Evolutionary conservation across 768 basidiomycete genomes (phyloP).

Genomic region (Psilocybe cyanescens): DNA sequence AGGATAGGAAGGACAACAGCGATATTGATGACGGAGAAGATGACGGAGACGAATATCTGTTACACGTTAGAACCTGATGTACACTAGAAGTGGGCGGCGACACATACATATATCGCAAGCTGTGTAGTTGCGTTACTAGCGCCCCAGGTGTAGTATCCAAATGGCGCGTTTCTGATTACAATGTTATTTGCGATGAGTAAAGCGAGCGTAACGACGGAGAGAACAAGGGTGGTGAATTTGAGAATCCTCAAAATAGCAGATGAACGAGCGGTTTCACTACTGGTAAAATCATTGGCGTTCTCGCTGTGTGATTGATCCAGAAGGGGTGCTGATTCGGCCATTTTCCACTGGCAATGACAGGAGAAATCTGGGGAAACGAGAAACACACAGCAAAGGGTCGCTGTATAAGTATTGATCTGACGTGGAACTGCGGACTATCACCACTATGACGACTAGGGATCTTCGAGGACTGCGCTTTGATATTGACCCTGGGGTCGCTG

Average conservation of each 20-base stretch:
- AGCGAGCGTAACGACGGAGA: background rate
- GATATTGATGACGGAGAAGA: slow-evolving; percentile 4
- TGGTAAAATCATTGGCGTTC: background rate
- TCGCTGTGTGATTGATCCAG: background rate
- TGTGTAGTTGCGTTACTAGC: background rate
- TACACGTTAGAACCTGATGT: background rate
- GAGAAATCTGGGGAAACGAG: background rate
- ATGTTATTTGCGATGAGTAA: background rate
- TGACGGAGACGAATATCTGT: background rate
- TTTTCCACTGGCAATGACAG: background rate
- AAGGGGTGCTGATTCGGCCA: slow-evolving; percentile 17
- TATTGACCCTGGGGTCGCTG: background rate
- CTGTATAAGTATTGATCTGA: background rate
- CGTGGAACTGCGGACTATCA: background rate
- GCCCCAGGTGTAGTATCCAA: background rate
- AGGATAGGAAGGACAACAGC: slow-evolving; percentile 1
- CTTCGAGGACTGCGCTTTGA: background rate
- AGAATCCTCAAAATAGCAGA: background rate
- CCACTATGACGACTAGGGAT: background rate
- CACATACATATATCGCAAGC: background rate
- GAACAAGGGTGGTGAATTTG: background rate
- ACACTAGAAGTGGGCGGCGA: too few relatives aligned
- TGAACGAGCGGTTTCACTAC: background rate
- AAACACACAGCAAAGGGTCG: background rate
- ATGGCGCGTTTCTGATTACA: background rate